Evolutionary conservation across 345 rosid genomes (phyloP), one percentile per base, ranked within the genome.

Genomic region (Fremontodendron californicum): DNA sequence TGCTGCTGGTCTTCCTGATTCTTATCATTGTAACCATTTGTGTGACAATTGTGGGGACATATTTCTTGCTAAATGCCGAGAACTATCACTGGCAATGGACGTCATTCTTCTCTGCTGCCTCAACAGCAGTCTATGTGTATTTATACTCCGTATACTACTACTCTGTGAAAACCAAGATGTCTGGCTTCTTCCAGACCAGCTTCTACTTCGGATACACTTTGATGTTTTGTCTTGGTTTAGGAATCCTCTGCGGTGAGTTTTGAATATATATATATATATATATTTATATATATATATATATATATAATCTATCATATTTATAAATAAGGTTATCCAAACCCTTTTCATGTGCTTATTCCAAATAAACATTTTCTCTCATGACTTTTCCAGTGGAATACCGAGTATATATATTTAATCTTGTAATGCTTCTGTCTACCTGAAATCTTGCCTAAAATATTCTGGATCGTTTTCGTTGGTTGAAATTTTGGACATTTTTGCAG

Each of bases 51-150:
- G 98, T 94, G 85, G 98, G 98, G 31, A 90, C 98, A 15, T 94
- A 94, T 78, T 94, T 94, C 92, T 77, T 94, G 82, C 82, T 94
- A 66, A 92, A 94, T 76, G 98, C 98, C n/a, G 98, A 94, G 88
- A 94, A 94, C 82, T 94, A 94, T 78, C 97, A 94, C 86, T 94
- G 98, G 98, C 98, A 92, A 80, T 94, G 98, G 98, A 94, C 98
- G 0, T 94, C 98, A 55, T 94, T 92, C 86, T 92, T 94, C 88
- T 94, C 98, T 46, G 98, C 98, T 73, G 98, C 98, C 43, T 94
- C 98, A 49, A 94, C 98, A 11, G 96, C 97, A 52, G 89, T 94
- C 79, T 94, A 94, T 37, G 97, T 94, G 71, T 94, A 94, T 85
- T 78, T 92, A 79, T 94, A 94, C 84, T 94, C 98, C 0, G 85